Evolutionary conservation across 306 rosid species (phyloP).

Genomic region (Gleditsia sinensis): DNA sequence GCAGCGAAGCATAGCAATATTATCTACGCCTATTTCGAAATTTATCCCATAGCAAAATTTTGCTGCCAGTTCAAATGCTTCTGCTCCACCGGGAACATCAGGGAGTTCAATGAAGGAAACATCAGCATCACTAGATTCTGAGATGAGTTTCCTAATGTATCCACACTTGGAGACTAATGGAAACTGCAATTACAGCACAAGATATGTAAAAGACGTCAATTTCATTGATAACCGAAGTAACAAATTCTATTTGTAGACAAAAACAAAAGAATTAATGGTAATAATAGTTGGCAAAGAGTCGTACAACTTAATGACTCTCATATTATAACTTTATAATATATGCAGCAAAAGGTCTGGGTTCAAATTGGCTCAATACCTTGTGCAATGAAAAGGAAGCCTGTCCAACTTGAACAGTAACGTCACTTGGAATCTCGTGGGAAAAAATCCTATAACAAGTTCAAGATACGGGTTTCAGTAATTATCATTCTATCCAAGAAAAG

Average conservation of each 20-base stretch:
- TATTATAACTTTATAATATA: not conserved
- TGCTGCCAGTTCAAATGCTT: conserved; percentile 85
- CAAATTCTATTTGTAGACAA: not conserved
- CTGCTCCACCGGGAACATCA: conserved; percentile 82
- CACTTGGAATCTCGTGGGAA: conserved; percentile 90
- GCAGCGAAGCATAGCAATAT: conserved; percentile 73
- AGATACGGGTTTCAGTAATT: conserved; percentile 11
- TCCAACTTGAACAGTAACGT: conserved; percentile 71
- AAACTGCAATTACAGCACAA: conserved; percentile 57
- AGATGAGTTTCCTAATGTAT: conserved; percentile 63
- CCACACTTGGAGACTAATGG: conserved; percentile 85
- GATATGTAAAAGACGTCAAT: conserved; percentile 9
- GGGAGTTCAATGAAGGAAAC: conserved; percentile 59
- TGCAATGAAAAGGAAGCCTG: conserved; percentile 77
- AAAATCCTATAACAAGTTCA: conserved; percentile 65
- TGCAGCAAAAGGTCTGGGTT: conserved; percentile 2
- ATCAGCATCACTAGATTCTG: conserved; percentile 70
- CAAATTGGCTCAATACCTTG: conserved; percentile 56
- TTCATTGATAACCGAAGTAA: not conserved
- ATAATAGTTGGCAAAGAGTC: not conserved
- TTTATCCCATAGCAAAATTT: conserved; percentile 90
- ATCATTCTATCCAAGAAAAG: not conserved
- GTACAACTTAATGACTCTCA: not conserved
- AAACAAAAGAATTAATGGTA: not conserved
- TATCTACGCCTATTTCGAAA: conserved; percentile 72